Percentiles rank a stretch among this genome's conserved stretches.
phyloP scores from a whole-genome alignment of 495 filamentous ascomycete species.

The Aspergillus taichungensis region DNA sequence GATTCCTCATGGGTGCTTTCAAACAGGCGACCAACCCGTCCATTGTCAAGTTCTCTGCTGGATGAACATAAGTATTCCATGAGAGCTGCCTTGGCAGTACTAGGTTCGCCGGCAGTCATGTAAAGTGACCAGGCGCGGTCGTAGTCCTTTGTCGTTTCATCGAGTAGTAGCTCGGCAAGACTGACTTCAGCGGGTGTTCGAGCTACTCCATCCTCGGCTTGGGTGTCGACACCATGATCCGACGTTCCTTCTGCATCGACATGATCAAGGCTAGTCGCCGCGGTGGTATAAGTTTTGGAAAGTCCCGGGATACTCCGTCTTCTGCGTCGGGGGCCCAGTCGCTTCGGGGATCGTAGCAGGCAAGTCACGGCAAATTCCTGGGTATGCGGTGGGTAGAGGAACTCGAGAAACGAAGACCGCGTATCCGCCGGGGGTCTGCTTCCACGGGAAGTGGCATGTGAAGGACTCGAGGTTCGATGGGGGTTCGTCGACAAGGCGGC shows the following conservation, averaged over 20 bases:
- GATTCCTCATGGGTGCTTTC: conserved; percentile 20
- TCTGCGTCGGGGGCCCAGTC: conserved; percentile 21
- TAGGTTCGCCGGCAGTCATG: conserved; percentile 19
- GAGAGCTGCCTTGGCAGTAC: conserved; percentile 19
- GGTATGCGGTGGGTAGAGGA: conserved; percentile 28
- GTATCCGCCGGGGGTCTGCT: conserved; percentile 11
- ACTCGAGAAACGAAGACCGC: conserved; percentile 28
- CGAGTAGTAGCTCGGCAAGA: conserved; percentile 14
- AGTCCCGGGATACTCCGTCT: conserved; percentile 14
- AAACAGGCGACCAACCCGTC: conserved; percentile 35
- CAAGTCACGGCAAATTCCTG: conserved; percentile 16
- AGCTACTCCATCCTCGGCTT: background rate
- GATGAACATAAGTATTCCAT: conserved; percentile 34
- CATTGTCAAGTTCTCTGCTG: conserved; percentile 19
- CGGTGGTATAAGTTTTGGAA: conserved; percentile 24
- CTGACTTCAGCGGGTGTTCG: conserved; percentile 5
- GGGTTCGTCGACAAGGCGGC: conserved; percentile 20
- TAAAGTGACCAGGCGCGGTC: conserved; percentile 33
- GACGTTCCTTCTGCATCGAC: background rate
- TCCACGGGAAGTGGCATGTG: conserved; percentile 4
- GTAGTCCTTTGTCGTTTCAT: conserved; percentile 9
- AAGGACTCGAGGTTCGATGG: conserved; percentile 12
- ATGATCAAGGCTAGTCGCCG: conserved; percentile 10
- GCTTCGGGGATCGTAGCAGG: conserved; percentile 16
- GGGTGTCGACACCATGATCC: background rate